These are phyloP conservation scores for Ophiobolus disseminans DNA, from an alignment of 2,329 filamentous ascomycete species.

Conservation along the genomic window DNA sequence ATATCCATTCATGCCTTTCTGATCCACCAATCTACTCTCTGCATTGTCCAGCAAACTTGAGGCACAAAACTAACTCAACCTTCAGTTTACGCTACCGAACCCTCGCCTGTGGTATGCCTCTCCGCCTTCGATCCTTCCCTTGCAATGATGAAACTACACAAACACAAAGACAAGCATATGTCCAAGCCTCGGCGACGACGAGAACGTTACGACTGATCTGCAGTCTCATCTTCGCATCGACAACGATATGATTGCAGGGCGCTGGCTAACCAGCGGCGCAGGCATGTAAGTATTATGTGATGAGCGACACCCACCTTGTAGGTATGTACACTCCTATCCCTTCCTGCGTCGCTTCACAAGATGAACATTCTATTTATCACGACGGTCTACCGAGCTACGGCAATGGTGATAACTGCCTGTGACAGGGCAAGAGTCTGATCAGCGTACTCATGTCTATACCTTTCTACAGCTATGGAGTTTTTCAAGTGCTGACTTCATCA, in stretches of 20 bases:
- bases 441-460: constrained; percentile 5
- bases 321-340: constrained; percentile 16
- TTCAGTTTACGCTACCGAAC: too few relatives aligned
- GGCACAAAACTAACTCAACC: too few relatives aligned
- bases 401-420: constrained; percentile 81
- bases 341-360: constrained; percentile 28
- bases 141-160: constrained; percentile 80
- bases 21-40: constrained; percentile 18
- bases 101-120: constrained; percentile 23
- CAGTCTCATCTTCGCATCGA: constrained; percentile 23
- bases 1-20: constrained; percentile 73
- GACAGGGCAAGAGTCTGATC: constrained; percentile 67
- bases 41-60: too few relatives aligned
- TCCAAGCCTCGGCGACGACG: constrained; percentile 74
- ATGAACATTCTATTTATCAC: constrained; percentile 66
- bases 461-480: background rate
- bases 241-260: constrained; percentile 7
- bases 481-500: background rate
- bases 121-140: constrained; percentile 4
- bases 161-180: constrained; percentile 96
- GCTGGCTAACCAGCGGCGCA: constrained; percentile 33
- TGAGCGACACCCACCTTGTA: background rate
- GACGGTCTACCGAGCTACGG: constrained; percentile 86
- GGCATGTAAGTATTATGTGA: constrained; percentile 6
- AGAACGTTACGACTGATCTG: constrained; percentile 48